Conservation (phyloP, 83 land plant genomes). For the Picea engelmannii region DNA sequence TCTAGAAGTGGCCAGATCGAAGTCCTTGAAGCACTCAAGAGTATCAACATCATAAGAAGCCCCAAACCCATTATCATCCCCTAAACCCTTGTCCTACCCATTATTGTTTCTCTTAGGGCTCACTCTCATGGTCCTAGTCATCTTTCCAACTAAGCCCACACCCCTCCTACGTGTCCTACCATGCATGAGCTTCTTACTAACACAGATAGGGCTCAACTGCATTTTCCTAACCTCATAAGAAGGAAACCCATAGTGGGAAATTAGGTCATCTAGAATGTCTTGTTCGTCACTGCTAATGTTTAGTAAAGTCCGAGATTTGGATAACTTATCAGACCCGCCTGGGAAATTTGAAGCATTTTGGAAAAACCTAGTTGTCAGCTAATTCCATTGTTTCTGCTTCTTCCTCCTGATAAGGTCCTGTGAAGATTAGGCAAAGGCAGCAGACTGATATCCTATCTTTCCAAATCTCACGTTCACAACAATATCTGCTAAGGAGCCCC, state of each 20-base stretch:
- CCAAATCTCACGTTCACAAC: conserved; percentile 24
- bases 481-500: not conserved
- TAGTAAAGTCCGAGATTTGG: not conserved
- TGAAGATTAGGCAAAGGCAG: not conserved
- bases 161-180: conserved; percentile 14
- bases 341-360: not conserved
- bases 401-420: not conserved
- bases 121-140: conserved; percentile 3
- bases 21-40: conserved; percentile 15
- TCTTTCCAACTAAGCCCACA: not conserved
- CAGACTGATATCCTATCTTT: conserved; percentile 25
- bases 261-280: not conserved
- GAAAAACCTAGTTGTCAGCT: not conserved
- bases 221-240: not conserved
- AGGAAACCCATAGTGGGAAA: conserved; percentile 2
- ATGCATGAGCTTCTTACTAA: conserved; percentile 14
- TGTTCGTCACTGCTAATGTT: conserved; percentile 7
- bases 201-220: conserved; percentile 11
- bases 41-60: conserved; percentile 13
- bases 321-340: not conserved
- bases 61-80: conserved; percentile 13
- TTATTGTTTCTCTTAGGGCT: conserved; percentile 1
- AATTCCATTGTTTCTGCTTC: conserved; percentile 10
- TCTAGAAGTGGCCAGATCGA: conserved; percentile 12
- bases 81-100: conserved; percentile 13